These are phyloP conservation scores for Phlebiopsis flavidoalba DNA, from an alignment of 768 basidiomycete genomes.

Conservation along the genomic window DNA sequence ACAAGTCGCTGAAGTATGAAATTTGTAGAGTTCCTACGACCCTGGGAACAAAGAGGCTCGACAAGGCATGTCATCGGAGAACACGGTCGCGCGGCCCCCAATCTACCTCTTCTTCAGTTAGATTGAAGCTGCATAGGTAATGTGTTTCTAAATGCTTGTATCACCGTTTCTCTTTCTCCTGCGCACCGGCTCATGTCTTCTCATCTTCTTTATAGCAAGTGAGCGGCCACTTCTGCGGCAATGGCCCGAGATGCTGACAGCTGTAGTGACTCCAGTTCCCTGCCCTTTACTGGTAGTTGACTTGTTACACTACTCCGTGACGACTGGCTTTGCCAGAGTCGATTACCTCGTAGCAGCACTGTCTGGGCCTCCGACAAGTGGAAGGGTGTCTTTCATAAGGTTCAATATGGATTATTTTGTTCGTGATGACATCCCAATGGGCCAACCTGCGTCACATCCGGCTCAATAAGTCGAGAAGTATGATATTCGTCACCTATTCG, in stretches of 20 bases:
- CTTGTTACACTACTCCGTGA: no score
- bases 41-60: conserved; percentile 96
- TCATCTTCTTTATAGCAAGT: conserved; percentile 35
- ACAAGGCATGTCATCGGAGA: conserved; percentile 97
- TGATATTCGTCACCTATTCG: not conserved
- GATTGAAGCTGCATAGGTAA: conserved; percentile 74
- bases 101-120: conserved; percentile 98
- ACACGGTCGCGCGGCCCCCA: conserved; percentile 82
- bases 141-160: conserved; percentile 35
- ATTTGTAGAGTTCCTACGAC: conserved; percentile 97
- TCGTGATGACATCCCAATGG: conserved; percentile 90
- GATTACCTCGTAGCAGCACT: conserved; percentile 91
- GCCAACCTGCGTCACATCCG: conserved; percentile 86
- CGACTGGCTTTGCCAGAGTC: conserved; percentile 47
- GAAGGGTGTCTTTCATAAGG: conserved; percentile 99
- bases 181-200: not conserved
- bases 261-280: conserved; percentile 41
- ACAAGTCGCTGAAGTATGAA: conserved; percentile 96
- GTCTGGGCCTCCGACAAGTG: conserved; percentile 99
- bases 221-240: conserved; percentile 96
- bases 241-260: conserved; percentile 98
- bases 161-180: not conserved
- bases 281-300: not conserved
- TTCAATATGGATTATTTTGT: conserved; percentile 98
- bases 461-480: conserved; percentile 46